These are phyloP conservation scores for Backusella tuberculispora DNA, from an alignment of 192 early-diverging fungal genomes.

Conservation along the genomic window DNA sequence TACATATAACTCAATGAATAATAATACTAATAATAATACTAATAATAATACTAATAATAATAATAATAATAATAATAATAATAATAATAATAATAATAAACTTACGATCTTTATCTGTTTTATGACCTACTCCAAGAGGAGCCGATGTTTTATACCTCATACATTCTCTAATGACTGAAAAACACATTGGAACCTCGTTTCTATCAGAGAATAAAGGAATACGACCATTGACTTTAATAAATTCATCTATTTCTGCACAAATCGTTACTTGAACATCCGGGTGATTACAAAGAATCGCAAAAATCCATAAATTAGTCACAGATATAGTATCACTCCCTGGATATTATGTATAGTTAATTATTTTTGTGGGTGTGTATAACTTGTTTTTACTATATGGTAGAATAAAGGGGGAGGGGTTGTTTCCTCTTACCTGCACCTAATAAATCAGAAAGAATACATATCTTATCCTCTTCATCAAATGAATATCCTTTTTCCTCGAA, in stretches of 20 bases:
- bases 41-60: too few relatives aligned
- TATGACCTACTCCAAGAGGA: constrained; percentile 11
- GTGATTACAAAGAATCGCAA: constrained; percentile 16
- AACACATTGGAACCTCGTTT: constrained; percentile 8
- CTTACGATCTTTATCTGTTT: constrained; percentile 19
- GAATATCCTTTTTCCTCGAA: too few relatives aligned
- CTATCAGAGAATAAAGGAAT: not conserved
- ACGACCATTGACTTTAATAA: not conserved
- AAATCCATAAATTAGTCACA: constrained; percentile 17
- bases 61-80: too few relatives aligned
- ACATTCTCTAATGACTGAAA: constrained; percentile 20
- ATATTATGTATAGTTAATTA: not conserved
- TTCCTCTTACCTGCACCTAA: too few relatives aligned
- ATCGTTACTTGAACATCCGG: constrained; percentile 26
- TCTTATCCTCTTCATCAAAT: too few relatives aligned
- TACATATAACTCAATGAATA: not conserved
- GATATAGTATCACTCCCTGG: constrained; percentile 3
- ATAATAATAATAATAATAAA: too few relatives aligned
- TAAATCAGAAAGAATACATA: too few relatives aligned
- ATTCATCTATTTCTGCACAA: constrained; percentile 19
- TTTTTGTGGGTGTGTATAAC: not conserved
- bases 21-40: too few relatives aligned
- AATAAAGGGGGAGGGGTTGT: too few relatives aligned
- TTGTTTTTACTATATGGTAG: too few relatives aligned
- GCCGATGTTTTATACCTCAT: constrained; percentile 11